Conservation (phyloP, 139 green algal genomes). For the Auxenochlorella pyrenoidosa region DNA sequence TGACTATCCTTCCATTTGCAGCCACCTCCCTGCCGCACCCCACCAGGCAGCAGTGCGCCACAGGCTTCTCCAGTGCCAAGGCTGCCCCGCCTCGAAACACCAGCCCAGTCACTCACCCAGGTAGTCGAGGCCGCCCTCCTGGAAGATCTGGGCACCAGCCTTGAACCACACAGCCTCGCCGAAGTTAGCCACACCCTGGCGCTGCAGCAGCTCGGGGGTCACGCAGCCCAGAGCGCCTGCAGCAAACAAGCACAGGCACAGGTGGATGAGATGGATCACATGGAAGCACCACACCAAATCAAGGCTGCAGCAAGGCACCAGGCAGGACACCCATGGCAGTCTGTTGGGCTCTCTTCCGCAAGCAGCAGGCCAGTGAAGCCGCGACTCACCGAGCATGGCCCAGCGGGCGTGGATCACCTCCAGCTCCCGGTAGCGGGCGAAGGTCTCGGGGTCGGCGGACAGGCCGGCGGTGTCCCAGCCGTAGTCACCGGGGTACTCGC, state of each 20-base stretch:
- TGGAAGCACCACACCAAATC: no score
- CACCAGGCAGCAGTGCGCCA: no score
- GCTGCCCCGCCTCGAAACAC: no score
- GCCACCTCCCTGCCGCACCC: no score
- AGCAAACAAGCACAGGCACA: no score
- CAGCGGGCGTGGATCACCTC: conserved; percentile 73
- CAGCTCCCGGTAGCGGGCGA: conserved; percentile 71
- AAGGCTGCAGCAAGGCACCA: no score
- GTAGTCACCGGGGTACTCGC: conserved; percentile 96
- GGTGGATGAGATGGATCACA: neutral
- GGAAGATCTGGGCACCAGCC: conserved; percentile 74
- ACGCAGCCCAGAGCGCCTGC: conserved; percentile 84
- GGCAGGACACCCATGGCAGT: no score
- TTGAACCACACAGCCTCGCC: conserved; percentile 83
- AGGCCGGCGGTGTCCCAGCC: conserved; percentile 97
- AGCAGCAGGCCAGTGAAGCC: neutral
- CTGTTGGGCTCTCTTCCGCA: no score
- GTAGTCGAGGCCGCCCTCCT: conserved; percentile 67
- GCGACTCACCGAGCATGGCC: conserved; percentile 87
- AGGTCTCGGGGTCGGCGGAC: conserved; percentile 96
- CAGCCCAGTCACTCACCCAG: no score
- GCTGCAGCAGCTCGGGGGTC: conserved; percentile 70
- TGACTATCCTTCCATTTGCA: no score
- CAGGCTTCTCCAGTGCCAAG: no score
- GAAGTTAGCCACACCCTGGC: conserved; percentile 64